A percentile compares a stretch with the other conserved stretches of the same genome.
Evolutionary conservation across 805 yeast species (phyloP).

Genomic region (Metschnikowia continentalis): DNA sequence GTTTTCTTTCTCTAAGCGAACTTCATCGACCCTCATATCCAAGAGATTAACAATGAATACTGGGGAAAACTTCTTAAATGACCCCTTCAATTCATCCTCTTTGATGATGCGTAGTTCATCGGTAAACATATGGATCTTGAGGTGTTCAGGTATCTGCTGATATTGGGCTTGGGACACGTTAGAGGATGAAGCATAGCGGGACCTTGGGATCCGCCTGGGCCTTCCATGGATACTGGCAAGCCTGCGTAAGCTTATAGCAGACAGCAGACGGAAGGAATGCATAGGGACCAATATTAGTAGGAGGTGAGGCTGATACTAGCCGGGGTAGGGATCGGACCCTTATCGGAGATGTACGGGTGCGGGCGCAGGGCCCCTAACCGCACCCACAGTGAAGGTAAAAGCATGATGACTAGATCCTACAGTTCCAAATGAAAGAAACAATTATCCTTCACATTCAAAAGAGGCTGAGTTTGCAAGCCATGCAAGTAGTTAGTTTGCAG

Average conservation of each 20-base stretch:
- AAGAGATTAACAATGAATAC: conserved; percentile 8
- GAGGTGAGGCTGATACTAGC: not conserved
- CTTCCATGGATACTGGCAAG: not conserved
- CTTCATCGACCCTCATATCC: conserved; percentile 11
- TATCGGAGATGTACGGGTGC: conserved; percentile 6
- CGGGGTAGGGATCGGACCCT: conserved; percentile 3
- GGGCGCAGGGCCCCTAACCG: not conserved
- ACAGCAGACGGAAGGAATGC: not conserved
- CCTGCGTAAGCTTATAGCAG: not conserved
- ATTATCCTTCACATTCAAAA: too few species aligned
- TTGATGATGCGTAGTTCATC: conserved; percentile 13
- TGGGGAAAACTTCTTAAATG: conserved; percentile 9
- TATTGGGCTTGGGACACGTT: not conserved
- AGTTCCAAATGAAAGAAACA: too few species aligned
- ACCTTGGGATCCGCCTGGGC: too few species aligned
- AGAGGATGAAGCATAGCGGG: not conserved
- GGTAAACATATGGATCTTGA: conserved; percentile 18
- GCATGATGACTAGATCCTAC: too few species aligned
- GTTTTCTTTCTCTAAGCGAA: conserved; percentile 6
- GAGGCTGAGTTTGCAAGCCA: too few species aligned
- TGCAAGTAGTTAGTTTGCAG: too few species aligned
- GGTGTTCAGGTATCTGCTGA: conserved; percentile 20
- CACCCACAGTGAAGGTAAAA: not conserved
- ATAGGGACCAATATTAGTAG: not conserved
- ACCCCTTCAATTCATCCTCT: conserved; percentile 12